Evolutionary conservation across 164 flowering plant genomes (phyloP).

Genomic region (Sedum album): DNA sequence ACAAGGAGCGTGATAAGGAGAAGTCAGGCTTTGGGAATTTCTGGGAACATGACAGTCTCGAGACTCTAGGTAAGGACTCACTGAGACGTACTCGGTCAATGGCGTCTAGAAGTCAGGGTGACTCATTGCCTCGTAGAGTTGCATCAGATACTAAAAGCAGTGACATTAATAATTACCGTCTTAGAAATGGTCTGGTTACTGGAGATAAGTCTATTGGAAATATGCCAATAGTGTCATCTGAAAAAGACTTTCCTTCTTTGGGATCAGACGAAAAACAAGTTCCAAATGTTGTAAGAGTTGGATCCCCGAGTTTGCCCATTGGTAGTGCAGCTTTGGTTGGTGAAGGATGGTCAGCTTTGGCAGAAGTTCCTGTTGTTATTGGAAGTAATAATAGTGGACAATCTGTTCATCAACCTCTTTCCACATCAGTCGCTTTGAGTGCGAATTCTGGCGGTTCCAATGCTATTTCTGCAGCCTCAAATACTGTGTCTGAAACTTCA

Average conservation of each 20-base stretch:
- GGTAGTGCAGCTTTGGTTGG: constrained; percentile 47
- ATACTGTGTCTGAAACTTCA: not conserved
- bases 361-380: constrained; percentile 54
- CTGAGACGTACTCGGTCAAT: constrained; percentile 56
- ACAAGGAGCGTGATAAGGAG: constrained; percentile 55
- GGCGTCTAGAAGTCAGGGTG: constrained; percentile 47
- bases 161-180: constrained; percentile 14
- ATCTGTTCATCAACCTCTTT: constrained; percentile 28
- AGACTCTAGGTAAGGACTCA: constrained; percentile 33
- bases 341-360: constrained; percentile 87
- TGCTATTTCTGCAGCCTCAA: constrained; percentile 23
- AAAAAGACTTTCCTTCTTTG: constrained; percentile 61
- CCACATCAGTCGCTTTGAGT: constrained; percentile 26
- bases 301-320: constrained; percentile 63
- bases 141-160: constrained; percentile 13
- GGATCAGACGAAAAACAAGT: constrained; percentile 55
- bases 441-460: not conserved
- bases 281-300: constrained; percentile 47
- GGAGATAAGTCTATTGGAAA: constrained; percentile 22
- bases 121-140: constrained; percentile 21
- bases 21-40: constrained; percentile 28
- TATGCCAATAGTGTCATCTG: constrained; percentile 44
- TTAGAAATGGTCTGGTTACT: constrained; percentile 25
- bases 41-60: constrained; percentile 45
- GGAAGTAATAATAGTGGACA: constrained; percentile 27